These are phyloP conservation scores for Daldinia concentrica DNA, from an alignment of 495 filamentous ascomycete species.

Conservation along the genomic window DNA sequence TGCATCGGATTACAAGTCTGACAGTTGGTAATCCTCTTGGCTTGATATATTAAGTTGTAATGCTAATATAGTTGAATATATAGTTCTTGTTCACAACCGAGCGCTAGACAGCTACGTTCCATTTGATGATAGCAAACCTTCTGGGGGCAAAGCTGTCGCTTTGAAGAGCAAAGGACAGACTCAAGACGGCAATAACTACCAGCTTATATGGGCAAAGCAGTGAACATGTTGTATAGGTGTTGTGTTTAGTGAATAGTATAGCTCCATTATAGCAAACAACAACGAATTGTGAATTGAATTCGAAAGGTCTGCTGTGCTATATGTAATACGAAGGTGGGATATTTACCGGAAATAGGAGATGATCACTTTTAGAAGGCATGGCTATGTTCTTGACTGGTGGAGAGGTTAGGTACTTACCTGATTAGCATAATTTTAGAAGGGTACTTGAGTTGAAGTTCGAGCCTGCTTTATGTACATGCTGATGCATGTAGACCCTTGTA, in stretches of 20 bases:
- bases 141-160: background rate
- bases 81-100: background rate
- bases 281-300: background rate
- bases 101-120: background rate
- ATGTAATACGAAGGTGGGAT: background rate
- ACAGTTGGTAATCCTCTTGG: background rate
- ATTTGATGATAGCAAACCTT: background rate
- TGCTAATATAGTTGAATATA: background rate
- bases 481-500: background rate
- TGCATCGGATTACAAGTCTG: background rate
- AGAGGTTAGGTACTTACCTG: no score
- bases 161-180: background rate
- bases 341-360: no score
- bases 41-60: background rate
- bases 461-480: background rate
- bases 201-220: background rate
- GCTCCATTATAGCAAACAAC: background rate
- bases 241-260: conserved; percentile 3
- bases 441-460: background rate
- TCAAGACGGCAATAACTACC: background rate
- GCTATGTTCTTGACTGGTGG: no score
- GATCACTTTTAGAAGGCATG: no score
- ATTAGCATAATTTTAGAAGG: no score
- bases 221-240: background rate
- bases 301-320: no score